These are phyloP conservation scores for Stentor coeruleus DNA, from an alignment of 73 alveolate species.

Conservation along the genomic window DNA sequence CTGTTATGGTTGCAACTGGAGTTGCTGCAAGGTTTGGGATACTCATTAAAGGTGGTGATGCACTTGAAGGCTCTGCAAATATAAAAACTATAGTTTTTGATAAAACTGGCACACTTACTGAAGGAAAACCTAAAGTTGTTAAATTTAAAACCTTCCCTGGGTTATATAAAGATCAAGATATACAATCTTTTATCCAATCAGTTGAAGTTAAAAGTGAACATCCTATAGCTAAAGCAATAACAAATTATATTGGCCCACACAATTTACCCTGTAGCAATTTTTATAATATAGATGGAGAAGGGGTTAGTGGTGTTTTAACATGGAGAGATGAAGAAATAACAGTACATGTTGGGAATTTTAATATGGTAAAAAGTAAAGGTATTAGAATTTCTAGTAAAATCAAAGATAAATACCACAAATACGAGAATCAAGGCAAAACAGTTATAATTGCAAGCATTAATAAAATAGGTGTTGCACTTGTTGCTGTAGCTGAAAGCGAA, in stretches of 20 bases:
- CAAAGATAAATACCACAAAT: conserved; percentile 28
- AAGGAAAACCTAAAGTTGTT: conserved; percentile 58
- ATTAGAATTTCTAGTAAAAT: conserved; percentile 13
- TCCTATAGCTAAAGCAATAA: conserved; percentile 68
- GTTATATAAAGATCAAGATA: conserved; percentile 32
- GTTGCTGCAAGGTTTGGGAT: conserved; percentile 82
- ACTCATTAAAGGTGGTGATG: conserved; percentile 84
- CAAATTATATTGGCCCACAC: conserved; percentile 15
- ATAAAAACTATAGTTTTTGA: conserved; percentile 83
- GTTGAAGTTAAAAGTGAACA: conserved; percentile 56
- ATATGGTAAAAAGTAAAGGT: conserved; percentile 26
- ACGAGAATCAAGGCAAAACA: conserved; percentile 62
- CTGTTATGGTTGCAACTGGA: conserved; percentile 94
- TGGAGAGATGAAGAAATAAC: conserved; percentile 7
- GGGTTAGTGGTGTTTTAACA: conserved; percentile 36
- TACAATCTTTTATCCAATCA: conserved; percentile 28
- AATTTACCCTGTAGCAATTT: conserved; percentile 30
- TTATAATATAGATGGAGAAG: conserved; percentile 65
- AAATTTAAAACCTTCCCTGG: conserved; percentile 38
- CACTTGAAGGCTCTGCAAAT: conserved; percentile 60
- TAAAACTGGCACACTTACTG: conserved; percentile 93
- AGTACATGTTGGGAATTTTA: conserved; percentile 48
- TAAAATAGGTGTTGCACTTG: conserved; percentile 34
- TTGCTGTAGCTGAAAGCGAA: conserved; percentile 54
- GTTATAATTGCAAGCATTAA: conserved; percentile 52